These are phyloP conservation scores for Gyrodon lividus DNA, from an alignment of 768 basidiomycete genomes.

Conservation along the genomic window DNA sequence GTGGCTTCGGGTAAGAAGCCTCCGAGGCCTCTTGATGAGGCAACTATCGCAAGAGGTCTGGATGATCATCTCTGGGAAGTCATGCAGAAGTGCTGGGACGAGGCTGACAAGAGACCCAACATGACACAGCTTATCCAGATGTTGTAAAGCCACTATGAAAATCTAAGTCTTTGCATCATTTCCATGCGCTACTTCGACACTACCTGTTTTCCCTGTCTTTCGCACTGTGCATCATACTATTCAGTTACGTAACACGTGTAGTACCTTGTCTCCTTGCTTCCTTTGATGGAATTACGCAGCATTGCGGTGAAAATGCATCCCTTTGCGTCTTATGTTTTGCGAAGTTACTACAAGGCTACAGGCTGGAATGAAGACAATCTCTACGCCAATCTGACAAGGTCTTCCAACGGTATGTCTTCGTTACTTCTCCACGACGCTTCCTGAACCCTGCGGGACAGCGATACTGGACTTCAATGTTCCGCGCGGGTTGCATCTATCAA, in stretches of 20 bases:
- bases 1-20: conserved; percentile 44
- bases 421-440: not conserved
- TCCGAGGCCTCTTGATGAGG: conserved; percentile 36
- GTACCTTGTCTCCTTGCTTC: not conserved
- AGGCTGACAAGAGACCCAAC: conserved; percentile 37
- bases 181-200: not conserved
- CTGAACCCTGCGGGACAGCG: conserved; percentile 44
- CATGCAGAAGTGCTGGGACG: conserved; percentile 44
- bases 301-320: conserved; percentile 60
- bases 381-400: conserved; percentile 85
- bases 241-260: not conserved
- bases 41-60: conserved; percentile 40
- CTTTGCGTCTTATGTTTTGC: conserved; percentile 84
- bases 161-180: not conserved
- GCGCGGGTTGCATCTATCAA: conserved; percentile 70
- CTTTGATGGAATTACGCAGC: too few species aligned
- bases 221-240: too few species aligned
- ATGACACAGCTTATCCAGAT: conserved; percentile 36
- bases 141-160: conserved; percentile 3
- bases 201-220: not conserved
- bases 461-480: conserved; percentile 92
- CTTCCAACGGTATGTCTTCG: conserved; percentile 69
- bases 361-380: conserved; percentile 98
- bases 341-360: conserved; percentile 87
- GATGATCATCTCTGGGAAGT: conserved; percentile 47